These are phyloP conservation scores for Petrea volubilis DNA, from an alignment of 257 asterid genomes.

Conservation along the genomic window DNA sequence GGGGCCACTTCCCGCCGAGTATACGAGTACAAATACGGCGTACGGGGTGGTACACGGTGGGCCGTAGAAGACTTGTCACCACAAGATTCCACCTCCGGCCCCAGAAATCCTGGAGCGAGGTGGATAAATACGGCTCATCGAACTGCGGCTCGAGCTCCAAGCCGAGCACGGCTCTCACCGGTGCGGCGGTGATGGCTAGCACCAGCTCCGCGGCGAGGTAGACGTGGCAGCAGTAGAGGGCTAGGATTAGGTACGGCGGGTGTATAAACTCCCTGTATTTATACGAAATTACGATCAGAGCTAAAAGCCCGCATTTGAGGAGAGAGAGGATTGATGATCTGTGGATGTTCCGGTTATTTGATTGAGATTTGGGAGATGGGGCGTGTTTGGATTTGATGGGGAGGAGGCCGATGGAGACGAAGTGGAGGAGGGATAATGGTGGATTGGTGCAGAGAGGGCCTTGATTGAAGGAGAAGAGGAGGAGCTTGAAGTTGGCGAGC, in stretches of 20 bases:
- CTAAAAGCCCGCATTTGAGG: conserved; percentile 30
- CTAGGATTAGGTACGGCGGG: conserved; percentile 23
- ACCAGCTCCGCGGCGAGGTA: conserved; percentile 49
- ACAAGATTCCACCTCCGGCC: conserved; percentile 76
- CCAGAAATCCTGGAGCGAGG: conserved; percentile 83
- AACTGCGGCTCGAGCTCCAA: conserved; percentile 65
- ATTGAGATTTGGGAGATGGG: neutral
- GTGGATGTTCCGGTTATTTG: neutral
- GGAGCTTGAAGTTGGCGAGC: conserved; percentile 75
- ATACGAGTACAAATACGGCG: conserved; percentile 18
- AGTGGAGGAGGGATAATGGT: conserved; percentile 42
- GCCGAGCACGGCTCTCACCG: conserved; percentile 47
- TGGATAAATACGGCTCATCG: conserved; percentile 69
- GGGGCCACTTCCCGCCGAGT: conserved; percentile 36
- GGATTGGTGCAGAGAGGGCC: conserved; percentile 50
- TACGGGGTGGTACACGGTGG: conserved; percentile 56
- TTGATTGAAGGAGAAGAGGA: conserved; percentile 57
- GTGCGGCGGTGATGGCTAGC: conserved; percentile 35
- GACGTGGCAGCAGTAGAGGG: conserved; percentile 37
- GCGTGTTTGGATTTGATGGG: conserved; percentile 50
- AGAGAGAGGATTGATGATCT: neutral
- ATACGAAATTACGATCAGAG: conserved; percentile 12
- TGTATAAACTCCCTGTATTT: conserved; percentile 29
- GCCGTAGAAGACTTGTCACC: conserved; percentile 48
- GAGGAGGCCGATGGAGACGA: conserved; percentile 55